These are phyloP conservation scores for Podosphaera xanthii DNA, from an alignment of 2,329 filamentous ascomycete species.

Conservation along the genomic window DNA sequence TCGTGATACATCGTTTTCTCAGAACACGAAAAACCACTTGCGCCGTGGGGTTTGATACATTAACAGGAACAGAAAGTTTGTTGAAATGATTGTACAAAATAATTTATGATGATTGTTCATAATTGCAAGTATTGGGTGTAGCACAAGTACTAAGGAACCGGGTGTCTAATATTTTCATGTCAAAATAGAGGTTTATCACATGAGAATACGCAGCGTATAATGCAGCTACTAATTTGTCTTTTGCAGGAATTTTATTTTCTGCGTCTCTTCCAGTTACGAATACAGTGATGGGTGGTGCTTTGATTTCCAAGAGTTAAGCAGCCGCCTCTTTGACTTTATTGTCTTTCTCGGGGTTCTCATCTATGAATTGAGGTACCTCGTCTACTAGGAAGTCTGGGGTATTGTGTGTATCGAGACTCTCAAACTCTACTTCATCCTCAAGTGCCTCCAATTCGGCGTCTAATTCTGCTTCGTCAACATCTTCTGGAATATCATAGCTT, in stretches of 20 bases:
- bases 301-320: constrained; percentile 6
- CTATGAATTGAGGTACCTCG: constrained; percentile 73
- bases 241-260: neutral
- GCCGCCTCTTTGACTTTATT: constrained; percentile 68
- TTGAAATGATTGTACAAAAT: no score
- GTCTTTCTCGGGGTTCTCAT: constrained; percentile 49
- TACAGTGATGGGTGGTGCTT: neutral
- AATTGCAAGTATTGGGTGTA: no score
- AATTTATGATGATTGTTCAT: no score
- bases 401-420: constrained; percentile 24
- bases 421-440: constrained; percentile 81
- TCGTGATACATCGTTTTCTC: no score
- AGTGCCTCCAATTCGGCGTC: constrained; percentile 91
- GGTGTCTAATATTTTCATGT: no score
- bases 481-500: constrained; percentile 86
- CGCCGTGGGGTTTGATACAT: no score
- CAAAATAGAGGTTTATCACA: no score
- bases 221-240: no score
- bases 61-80: no score
- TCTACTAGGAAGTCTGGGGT: constrained; percentile 79
- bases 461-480: constrained; percentile 87
- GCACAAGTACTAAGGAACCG: no score
- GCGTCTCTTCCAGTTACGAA: neutral
- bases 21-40: no score
- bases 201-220: no score